These are phyloP conservation scores for Paecilomyces variotii DNA, from an alignment of 2,329 filamentous ascomycete genomes.

Conservation along the genomic window DNA sequence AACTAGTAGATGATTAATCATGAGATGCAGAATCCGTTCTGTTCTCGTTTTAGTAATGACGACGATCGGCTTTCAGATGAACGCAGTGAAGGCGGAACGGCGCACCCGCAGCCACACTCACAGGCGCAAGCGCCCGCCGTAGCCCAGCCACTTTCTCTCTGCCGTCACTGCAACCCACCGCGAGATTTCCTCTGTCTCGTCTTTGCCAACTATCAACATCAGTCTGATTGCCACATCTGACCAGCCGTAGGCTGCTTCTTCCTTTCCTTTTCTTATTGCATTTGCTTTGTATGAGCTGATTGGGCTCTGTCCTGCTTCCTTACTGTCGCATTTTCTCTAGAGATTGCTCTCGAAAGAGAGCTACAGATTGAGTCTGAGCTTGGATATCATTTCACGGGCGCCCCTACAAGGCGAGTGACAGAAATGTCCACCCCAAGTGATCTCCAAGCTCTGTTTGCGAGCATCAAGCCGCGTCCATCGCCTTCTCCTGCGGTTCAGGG, in stretches of 20 bases:
- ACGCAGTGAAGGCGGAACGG: neutral
- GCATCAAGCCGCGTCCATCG: conserved; percentile 35
- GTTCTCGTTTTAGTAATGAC: neutral
- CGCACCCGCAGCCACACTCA: neutral
- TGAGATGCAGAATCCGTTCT: neutral
- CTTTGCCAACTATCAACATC: neutral
- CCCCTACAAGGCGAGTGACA: conserved; percentile 25
- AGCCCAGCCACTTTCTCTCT: neutral
- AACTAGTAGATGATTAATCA: neutral
- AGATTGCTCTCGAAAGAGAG: conserved; percentile 5
- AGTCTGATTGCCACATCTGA: neutral
- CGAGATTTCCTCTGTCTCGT: neutral
- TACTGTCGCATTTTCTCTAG: neutral
- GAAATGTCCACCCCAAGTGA: conserved; percentile 42
- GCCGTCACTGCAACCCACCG: neutral
- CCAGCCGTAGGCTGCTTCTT: neutral
- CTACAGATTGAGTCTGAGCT: neutral
- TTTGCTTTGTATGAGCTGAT: neutral
- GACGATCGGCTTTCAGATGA: neutral
- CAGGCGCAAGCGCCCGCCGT: neutral
- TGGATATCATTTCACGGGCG: conserved; percentile 18
- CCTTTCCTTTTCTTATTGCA: neutral
- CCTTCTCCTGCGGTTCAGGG: conserved; percentile 25
- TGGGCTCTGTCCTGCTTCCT: neutral
- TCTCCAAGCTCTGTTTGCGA: conserved; percentile 40